Base-by-base conservation (phyloP, 345 rosid species). In the Nephelium lappaceum region DNA sequence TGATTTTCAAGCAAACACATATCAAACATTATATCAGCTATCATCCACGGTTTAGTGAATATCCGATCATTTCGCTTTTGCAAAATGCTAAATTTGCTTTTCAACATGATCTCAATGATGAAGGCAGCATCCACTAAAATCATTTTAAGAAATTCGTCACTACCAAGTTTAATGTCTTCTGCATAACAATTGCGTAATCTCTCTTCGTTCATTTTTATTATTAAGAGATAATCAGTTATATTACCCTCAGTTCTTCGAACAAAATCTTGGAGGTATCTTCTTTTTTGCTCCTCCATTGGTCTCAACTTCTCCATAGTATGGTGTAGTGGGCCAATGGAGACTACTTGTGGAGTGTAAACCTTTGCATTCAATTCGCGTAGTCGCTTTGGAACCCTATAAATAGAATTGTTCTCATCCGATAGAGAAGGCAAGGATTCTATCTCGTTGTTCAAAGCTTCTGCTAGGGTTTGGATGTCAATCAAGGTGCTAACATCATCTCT, bases 1-100 rank as follows among this genome's bases (percentile, higher is more conserved):
- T 85, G 86, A 77, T 85, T 85, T 57, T 85, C 86, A 6, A 85
- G 77, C 57, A 80, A 66, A n/a, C 58, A 38, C 51, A 85, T 3
- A 42, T 85, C 84, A 0, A 0, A 3, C 4, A 24, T 4, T 19
- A 83, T 11, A 11, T 75, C 53, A 5, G 0, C 0, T 3, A 64
- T 9, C 70, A 79, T 69, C 67, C 74, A 23, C 0, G 79, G 67
- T 18, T 45, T 78, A 23, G 19, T 12, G 18, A 45, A 78, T 16
- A 84, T 14, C 8, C 5, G 47, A 62, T 81, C 77, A 9, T 15
- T 6, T 12, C 4, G 0, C 5, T 8, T 2, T 1, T 21, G 38
- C 0, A 18, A 4, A 55, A 19, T 41, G 16, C 5, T n/a, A 45
- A 11, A 12, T 3, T 15, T 5, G 45, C 5, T 31, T 15, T 24